Conservation (phyloP, 805 yeast genomes). For the Candida rishiriensis region DNA sequence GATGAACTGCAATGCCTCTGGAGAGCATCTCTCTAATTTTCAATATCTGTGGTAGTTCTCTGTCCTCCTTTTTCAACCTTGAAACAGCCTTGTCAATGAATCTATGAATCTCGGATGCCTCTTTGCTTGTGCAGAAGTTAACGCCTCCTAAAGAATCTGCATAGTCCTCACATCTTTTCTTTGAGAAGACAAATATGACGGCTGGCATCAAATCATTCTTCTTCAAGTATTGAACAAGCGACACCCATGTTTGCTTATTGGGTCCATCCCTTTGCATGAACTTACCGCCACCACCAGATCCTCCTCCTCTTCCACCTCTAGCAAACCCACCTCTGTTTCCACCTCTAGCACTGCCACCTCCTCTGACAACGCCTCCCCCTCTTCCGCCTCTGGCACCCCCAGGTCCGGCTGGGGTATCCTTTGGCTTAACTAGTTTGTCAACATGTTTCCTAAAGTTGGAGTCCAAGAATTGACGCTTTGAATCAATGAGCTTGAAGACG, state of each 20-base stretch:
- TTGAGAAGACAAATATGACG: conserved; percentile 89
- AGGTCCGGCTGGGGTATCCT: conserved; percentile 32
- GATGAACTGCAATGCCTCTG: conserved; percentile 94
- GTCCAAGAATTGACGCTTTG: conserved; percentile 65
- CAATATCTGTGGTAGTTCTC: conserved; percentile 88
- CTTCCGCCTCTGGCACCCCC: conserved; percentile 30
- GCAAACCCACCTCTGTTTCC: conserved; percentile 14
- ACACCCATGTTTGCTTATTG: conserved; percentile 72
- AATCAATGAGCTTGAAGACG: conserved; percentile 67
- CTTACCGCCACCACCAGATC: conserved; percentile 29
- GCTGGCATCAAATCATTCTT: conserved; percentile 77
- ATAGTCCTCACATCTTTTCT: conserved; percentile 89
- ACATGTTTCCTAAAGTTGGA: conserved; percentile 58
- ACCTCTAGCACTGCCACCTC: conserved; percentile 25
- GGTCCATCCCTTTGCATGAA: conserved; percentile 59
- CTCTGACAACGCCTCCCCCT: conserved; percentile 34
- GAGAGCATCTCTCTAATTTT: conserved; percentile 76
- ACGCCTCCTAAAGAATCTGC: conserved; percentile 72
- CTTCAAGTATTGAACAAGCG: conserved; percentile 65
- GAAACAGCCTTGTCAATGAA: conserved; percentile 86
- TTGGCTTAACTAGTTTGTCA: conserved; percentile 44
- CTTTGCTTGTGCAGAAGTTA: conserved; percentile 79
- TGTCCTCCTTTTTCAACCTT: conserved; percentile 83
- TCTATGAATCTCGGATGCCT: conserved; percentile 88
- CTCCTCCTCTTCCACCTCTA: conserved; percentile 22